Percentiles rank a stretch among this genome's conserved stretches.
These are phyloP conservation scores for Xylaria scruposa DNA, from an alignment of 495 filamentous ascomycete species.

Conservation along the genomic window DNA sequence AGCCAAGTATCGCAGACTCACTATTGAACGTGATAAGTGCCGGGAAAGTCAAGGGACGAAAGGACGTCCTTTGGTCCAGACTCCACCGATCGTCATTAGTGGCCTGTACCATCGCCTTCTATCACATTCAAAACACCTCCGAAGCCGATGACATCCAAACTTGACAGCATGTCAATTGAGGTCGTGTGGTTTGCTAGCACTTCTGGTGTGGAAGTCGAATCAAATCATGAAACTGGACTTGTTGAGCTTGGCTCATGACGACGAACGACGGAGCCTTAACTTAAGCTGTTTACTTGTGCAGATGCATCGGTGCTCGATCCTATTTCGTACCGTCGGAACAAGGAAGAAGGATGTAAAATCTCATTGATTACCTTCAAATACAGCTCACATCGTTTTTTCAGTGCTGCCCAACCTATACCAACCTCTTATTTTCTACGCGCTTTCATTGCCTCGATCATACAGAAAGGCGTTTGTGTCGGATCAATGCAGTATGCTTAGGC, in stretches of 20 bases:
- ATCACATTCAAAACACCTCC: not conserved
- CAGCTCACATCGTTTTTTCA: not conserved
- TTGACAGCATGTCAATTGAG: not conserved
- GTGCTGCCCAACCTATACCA: slow-evolving; percentile 13
- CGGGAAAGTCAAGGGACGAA: not conserved
- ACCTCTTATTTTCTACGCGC: not conserved
- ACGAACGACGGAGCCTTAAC: not conserved
- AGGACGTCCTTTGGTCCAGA: not conserved
- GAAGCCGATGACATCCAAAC: not conserved
- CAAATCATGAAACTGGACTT: not conserved
- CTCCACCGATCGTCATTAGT: not conserved
- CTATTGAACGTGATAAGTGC: not conserved
- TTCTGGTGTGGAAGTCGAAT: not conserved
- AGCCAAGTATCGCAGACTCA: not conserved
- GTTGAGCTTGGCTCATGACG: not conserved
- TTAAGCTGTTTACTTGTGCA: not conserved
- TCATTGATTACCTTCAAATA: not conserved
- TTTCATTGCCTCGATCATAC: not conserved
- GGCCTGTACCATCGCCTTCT: not conserved
- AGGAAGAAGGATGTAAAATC: not conserved
- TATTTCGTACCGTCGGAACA: not conserved
- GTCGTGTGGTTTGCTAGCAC: not conserved
- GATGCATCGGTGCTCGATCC: slow-evolving; percentile 1
- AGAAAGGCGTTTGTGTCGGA: not conserved
- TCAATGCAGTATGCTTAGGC: not conserved